Percentiles rank a stretch among this genome's conserved stretches.
These are phyloP conservation scores for Curvularia spicifera DNA, from an alignment of 2,329 filamentous ascomycete species.

Conservation along the genomic window DNA sequence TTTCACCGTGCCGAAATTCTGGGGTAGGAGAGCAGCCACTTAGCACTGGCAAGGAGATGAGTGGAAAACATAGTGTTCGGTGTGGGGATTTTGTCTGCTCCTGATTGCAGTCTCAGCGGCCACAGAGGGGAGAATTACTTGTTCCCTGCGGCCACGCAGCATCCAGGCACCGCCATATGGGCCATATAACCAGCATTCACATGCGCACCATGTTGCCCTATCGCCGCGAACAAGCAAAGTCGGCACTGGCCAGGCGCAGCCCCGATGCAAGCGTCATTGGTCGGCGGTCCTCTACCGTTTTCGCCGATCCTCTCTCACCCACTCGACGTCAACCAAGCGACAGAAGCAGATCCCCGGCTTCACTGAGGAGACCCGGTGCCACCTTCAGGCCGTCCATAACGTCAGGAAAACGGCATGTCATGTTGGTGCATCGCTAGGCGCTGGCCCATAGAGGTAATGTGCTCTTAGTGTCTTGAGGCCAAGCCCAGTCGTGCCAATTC, in stretches of 20 bases:
- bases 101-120: not conserved
- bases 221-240: constrained; percentile 4
- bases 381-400: constrained; percentile 17
- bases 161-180: not conserved
- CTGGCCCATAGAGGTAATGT: constrained; percentile 5
- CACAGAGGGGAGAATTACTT: not conserved
- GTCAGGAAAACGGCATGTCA: constrained; percentile 14
- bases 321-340: constrained; percentile 17
- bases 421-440: constrained; percentile 9
- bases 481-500: not conserved
- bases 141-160: not conserved
- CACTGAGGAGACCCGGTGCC: constrained; percentile 35
- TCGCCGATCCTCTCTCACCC: constrained; percentile 20
- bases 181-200: constrained; percentile 4
- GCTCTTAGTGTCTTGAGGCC: not conserved
- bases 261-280: constrained; percentile 23
- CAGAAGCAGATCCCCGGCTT: constrained; percentile 25
- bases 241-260: constrained; percentile 2
- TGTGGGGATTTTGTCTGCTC: not conserved
- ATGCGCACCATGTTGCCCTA: not conserved
- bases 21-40: constrained; percentile 7
- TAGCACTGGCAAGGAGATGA: not conserved
- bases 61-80: not conserved
- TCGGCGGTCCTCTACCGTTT: constrained; percentile 16
- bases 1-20: constrained; percentile 17